Conservation (phyloP, 2,329 filamentous ascomycete genomes). For the Fusarium fracticaudum region DNA sequence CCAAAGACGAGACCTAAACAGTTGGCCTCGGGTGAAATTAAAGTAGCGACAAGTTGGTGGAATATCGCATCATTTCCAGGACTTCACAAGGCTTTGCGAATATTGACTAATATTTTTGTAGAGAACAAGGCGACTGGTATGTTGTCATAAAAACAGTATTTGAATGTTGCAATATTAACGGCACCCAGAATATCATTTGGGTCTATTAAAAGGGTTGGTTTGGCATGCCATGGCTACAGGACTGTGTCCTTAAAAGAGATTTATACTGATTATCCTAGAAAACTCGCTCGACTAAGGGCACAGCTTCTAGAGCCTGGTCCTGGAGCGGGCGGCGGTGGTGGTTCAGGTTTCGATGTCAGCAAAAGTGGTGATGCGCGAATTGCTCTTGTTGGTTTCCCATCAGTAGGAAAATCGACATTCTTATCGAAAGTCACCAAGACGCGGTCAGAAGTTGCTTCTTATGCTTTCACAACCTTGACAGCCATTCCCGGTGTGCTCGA, state of each 20-base stretch:
- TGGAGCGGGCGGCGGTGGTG: slow-evolving; percentile 79
- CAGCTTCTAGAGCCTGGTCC: slow-evolving; percentile 91
- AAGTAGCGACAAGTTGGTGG: not conserved
- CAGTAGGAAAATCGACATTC: slow-evolving; percentile 98
- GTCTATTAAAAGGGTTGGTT: slow-evolving; percentile 90
- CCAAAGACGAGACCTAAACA: not conserved
- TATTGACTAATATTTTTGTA: slow-evolving; percentile 49
- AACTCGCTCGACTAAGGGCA: slow-evolving; percentile 92
- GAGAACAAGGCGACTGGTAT: slow-evolving; percentile 99
- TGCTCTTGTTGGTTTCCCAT: slow-evolving; percentile 97
- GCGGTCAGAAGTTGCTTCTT: slow-evolving; percentile 93
- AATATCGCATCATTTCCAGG: not conserved
- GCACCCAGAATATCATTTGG: slow-evolving; percentile 90
- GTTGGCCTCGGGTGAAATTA: not conserved
- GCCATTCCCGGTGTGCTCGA: slow-evolving; percentile 97
- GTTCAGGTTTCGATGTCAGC: slow-evolving; percentile 90
- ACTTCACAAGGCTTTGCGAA: not conserved
- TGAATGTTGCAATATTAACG: slow-evolving; percentile 25
- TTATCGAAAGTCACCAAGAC: slow-evolving; percentile 99
- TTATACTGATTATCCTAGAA: slow-evolving; percentile 63
- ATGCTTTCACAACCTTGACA: slow-evolving; percentile 96
- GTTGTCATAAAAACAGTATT: slow-evolving; percentile 44
- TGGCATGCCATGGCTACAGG: not conserved
- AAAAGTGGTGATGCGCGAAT: slow-evolving; percentile 98
- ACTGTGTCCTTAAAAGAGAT: too few species aligned